Conservation (phyloP, 345 rosid genomes). For the Gossypium raimondii region DNA sequence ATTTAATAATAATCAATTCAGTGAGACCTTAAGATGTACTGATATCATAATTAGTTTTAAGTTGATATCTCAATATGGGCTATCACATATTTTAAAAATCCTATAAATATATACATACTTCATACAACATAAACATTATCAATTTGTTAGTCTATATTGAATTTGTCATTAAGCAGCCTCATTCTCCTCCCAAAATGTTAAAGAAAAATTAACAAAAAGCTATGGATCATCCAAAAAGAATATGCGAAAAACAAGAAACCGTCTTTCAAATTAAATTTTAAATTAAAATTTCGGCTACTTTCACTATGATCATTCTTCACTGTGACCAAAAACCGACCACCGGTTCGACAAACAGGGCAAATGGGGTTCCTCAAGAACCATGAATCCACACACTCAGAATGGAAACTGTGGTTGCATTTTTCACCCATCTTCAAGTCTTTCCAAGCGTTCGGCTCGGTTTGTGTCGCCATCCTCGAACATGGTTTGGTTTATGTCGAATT, state of each 20-base stretch:
- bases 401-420: slow-evolving; percentile 57
- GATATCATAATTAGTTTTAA: no score
- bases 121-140: background rate
- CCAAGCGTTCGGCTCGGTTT: slow-evolving; percentile 29
- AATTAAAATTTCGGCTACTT: background rate
- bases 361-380: slow-evolving; percentile 52
- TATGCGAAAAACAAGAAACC: background rate
- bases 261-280: background rate
- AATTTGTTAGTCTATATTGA: background rate
- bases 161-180: background rate
- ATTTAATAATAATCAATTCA: no score
- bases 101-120: background rate
- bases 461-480: slow-evolving; percentile 34
- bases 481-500: slow-evolving; percentile 5
- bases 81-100: no score
- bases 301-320: slow-evolving; percentile 1
- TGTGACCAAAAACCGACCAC: slow-evolving; percentile 13
- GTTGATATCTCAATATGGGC: no score
- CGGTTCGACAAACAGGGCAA: slow-evolving; percentile 49
- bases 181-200: background rate
- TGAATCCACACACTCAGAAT: slow-evolving; percentile 42
- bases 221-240: background rate
- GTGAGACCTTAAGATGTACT: no score
- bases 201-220: background rate
- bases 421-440: slow-evolving; percentile 42